A percentile compares a stretch with the other conserved stretches of the same genome.
These are phyloP conservation scores for Neofusicoccum umdonicola DNA, from an alignment of 2,329 filamentous ascomycete species.

Conservation along the genomic window DNA sequence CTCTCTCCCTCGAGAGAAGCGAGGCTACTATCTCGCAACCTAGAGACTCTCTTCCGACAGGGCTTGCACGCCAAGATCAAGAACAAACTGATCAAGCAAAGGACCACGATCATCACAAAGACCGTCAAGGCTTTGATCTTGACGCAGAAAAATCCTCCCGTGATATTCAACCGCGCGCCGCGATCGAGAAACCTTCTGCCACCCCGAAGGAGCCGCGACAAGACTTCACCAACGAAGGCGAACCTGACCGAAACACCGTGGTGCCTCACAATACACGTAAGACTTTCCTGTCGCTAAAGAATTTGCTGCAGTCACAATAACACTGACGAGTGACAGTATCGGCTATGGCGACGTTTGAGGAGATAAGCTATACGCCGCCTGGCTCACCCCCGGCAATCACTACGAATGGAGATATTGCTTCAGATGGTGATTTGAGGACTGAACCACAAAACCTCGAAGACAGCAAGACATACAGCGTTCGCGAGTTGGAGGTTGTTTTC, in stretches of 20 bases:
- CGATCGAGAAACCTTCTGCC: too few species aligned
- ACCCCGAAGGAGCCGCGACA: too few species aligned
- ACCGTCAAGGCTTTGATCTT: too few species aligned
- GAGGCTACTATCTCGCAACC: too few species aligned
- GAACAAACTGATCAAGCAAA: too few species aligned
- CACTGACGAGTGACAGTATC: not conserved
- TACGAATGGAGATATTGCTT: not conserved
- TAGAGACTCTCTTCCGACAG: too few species aligned
- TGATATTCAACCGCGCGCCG: too few species aligned
- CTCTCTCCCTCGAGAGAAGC: not conserved
- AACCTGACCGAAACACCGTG: too few species aligned
- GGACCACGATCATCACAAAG: too few species aligned
- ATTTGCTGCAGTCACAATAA: not conserved
- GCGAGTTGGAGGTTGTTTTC: not conserved
- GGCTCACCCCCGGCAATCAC: not conserved
- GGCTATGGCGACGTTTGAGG: not conserved
- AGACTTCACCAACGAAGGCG: too few species aligned
- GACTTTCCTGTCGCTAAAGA: not conserved
- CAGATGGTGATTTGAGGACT: not conserved
- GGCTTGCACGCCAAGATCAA: too few species aligned
- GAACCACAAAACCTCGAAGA: not conserved
- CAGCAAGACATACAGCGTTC: not conserved
- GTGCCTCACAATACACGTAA: not conserved
- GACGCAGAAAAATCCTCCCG: too few species aligned
- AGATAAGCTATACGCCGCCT: not conserved